phyloP scores from a whole-genome alignment of 495 filamentous ascomycete genomes.

The Aspergillus nidulans region DNA sequence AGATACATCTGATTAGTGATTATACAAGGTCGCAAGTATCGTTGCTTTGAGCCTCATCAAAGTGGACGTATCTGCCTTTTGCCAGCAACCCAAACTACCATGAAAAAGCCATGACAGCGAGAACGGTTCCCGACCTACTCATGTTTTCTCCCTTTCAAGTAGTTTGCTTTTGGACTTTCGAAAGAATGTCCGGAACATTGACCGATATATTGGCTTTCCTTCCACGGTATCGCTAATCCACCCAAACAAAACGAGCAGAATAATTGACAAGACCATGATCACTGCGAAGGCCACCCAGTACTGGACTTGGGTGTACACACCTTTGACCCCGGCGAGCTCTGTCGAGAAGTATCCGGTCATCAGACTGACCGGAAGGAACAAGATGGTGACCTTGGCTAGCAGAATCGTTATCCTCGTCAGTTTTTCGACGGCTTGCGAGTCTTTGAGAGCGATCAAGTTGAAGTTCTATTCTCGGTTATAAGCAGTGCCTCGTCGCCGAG shows the following conservation, averaged over 20 bases:
- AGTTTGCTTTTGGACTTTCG: slow-evolving; percentile 27
- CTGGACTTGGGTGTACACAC: slow-evolving; percentile 52
- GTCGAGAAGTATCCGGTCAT: slow-evolving; percentile 83
- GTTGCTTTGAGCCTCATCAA: neutral
- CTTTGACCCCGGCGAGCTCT: slow-evolving; percentile 56
- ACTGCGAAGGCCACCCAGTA: slow-evolving; percentile 75
- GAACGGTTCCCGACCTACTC: too few species aligned
- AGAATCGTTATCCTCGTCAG: slow-evolving; percentile 76
- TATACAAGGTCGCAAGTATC: neutral
- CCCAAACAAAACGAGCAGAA: slow-evolving; percentile 49
- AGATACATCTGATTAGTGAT: neutral
- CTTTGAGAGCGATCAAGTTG: slow-evolving; percentile 80
- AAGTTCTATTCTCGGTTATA: slow-evolving; percentile 58
- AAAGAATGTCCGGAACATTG: slow-evolving; percentile 38
- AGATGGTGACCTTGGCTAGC: slow-evolving; percentile 76
- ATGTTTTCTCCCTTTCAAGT: slow-evolving; percentile 10
- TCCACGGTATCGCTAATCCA: slow-evolving; percentile 46
- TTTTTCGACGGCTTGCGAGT: slow-evolving; percentile 72
- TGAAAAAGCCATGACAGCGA: too few species aligned
- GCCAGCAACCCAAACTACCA: too few species aligned
- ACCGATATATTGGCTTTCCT: slow-evolving; percentile 47
- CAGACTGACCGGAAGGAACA: slow-evolving; percentile 80
- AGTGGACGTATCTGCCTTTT: neutral
- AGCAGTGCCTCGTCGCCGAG: slow-evolving; percentile 6
- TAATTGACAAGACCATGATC: slow-evolving; percentile 58